A percentile compares a stretch with the other conserved stretches of the same genome.
These are phyloP conservation scores for Rosa lucieae DNA, from an alignment of 306 rosid genomes.

Conservation along the genomic window DNA sequence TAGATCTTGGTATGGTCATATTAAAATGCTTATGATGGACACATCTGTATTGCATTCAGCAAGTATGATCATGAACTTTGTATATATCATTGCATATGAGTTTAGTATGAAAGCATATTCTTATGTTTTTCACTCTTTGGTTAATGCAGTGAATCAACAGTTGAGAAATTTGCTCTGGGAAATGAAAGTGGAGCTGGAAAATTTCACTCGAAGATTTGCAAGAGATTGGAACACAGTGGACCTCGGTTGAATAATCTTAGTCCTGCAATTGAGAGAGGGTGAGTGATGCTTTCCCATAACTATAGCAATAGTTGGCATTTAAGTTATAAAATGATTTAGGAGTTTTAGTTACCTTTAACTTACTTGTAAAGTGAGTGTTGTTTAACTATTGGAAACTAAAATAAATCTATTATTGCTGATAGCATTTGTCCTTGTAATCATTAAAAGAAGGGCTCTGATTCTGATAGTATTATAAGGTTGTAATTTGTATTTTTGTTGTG, in stretches of 20 bases:
- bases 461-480: too few relatives aligned
- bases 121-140: conserved; percentile 6
- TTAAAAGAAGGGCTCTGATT: too few relatives aligned
- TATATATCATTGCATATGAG: neutral
- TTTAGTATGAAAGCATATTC: neutral
- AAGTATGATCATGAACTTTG: neutral
- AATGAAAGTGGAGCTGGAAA: conserved; percentile 41
- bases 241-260: conserved; percentile 28
- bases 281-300: conserved; percentile 26
- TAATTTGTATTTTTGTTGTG: too few relatives aligned
- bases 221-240: conserved; percentile 30
- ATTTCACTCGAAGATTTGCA: conserved; percentile 29
- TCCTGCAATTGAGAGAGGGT: conserved; percentile 43
- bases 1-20: neutral
- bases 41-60: neutral
- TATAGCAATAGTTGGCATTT: conserved; percentile 24
- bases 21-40: neutral
- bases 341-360: conserved; percentile 26
- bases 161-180: conserved; percentile 27
- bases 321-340: conserved; percentile 11
- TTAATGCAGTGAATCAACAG: conserved; percentile 44
- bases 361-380: too few relatives aligned
- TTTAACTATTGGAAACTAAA: too few relatives aligned
- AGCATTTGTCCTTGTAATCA: too few relatives aligned
- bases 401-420: too few relatives aligned